Base-by-base conservation (phyloP, 306 rosid species). In the Cicer judaicum region DNA sequence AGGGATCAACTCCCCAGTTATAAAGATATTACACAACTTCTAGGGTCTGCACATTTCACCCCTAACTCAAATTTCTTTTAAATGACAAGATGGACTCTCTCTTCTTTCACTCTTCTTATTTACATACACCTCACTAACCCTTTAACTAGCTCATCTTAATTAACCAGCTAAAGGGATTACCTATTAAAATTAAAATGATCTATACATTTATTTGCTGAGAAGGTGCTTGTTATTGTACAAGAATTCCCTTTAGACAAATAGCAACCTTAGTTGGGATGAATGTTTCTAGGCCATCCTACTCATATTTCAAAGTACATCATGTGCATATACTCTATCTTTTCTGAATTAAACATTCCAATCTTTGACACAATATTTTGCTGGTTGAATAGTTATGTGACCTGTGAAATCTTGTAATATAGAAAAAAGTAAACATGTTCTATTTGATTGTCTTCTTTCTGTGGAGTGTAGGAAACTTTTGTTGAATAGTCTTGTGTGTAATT, bases 371-470 rank as follows among this genome's bases (percentile, higher is more conserved):
- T 69, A 16, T 36, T 39, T 21, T 49, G 42, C 64, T 52, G 73
- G 29, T 81, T 61, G 36, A 13, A 61, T 78, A 64, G 54, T 74
- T 79, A 56, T 24, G 34, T 24, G 34, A 24, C 34, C 34, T 5
- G 11, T 76, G 75, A 81, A 47, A 38, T 16, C n/a, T 65, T 41
- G 14, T 44, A 38, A 64, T 42, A 72, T 67, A n/a, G 19, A 50
- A 43, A 56, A 42, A 46, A n/a, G 40, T 16, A 13, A 38, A 71
- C 43, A 18, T 46, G n/a, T 60, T 62, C 47, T 55, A 62, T 77
- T 42, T 69, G 43, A 57, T 77, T 77, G 36, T 71, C 79, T 69
- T 67, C 68, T 71, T 65, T 59, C 53, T 11, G 50, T 7, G 60
- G 43, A 38, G 21, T 46, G 38, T 59, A 39, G 66, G 76, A 18